Conservation (phyloP, 2,329 filamentous ascomycete genomes). For the Monosporascus sp. region DNA sequence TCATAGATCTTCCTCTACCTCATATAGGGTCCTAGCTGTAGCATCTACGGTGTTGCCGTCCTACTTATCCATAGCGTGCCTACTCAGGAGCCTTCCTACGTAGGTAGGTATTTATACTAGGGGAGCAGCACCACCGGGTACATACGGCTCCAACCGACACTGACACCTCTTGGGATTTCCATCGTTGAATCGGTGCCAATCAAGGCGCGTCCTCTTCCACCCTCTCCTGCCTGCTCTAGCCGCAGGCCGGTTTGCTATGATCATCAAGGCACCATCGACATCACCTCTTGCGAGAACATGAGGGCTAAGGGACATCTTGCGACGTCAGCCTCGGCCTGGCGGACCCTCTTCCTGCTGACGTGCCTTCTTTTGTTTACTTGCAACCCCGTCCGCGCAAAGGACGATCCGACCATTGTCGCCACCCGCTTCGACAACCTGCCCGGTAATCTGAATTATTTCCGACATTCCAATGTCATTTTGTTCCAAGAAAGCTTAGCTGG, state of each 20-base stretch:
- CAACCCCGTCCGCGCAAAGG: constrained; percentile 43
- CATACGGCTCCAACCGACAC: neutral
- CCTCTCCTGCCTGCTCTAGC: constrained; percentile 1
- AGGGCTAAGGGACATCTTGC: constrained; percentile 43
- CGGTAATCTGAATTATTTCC: constrained; percentile 76
- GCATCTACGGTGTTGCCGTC: too few species aligned
- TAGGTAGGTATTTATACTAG: too few species aligned
- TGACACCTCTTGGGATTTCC: neutral
- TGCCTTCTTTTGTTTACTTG: constrained; percentile 18
- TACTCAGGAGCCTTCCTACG: too few species aligned
- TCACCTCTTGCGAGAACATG: constrained; percentile 41
- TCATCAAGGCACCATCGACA: constrained; percentile 29
- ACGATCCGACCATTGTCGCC: constrained; percentile 59
- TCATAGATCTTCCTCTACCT: too few species aligned
- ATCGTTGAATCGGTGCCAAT: neutral
- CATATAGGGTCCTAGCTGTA: too few species aligned
- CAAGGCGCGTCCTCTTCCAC: neutral
- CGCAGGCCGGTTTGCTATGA: constrained; percentile 31
- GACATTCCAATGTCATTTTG: constrained; percentile 77
- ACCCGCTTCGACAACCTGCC: constrained; percentile 64
- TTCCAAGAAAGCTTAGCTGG: constrained; percentile 61
- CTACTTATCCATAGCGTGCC: too few species aligned
- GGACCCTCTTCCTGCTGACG: constrained; percentile 29
- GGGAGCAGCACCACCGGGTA: neutral
- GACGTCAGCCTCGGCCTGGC: constrained; percentile 40